A percentile compares a stretch with the other conserved stretches of the same genome.
Evolutionary conservation across 169 alveolate genomes (phyloP).

Genomic region (Babesia ovis): DNA sequence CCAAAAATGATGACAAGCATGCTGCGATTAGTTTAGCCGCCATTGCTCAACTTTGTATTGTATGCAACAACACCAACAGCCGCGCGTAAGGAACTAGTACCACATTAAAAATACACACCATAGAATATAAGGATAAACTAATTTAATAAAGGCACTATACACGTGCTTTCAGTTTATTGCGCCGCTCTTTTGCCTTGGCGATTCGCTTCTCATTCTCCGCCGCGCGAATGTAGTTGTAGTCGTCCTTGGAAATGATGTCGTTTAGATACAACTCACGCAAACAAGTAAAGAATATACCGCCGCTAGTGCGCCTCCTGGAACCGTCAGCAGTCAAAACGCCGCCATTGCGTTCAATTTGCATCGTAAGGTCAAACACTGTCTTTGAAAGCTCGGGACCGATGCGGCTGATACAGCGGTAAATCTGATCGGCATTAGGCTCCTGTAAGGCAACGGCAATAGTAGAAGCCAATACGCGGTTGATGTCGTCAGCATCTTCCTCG

Average conservation of each 20-base stretch:
- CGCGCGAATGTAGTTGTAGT: slow-evolving; percentile 81
- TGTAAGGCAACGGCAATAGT: slow-evolving; percentile 81
- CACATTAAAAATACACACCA: not conserved
- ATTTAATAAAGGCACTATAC: not conserved
- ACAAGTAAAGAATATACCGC: slow-evolving; percentile 86
- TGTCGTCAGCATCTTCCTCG: slow-evolving; percentile 49
- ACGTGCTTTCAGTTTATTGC: slow-evolving; percentile 43
- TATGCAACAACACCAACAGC: too few relatives aligned
- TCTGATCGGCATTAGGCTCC: slow-evolving; percentile 81
- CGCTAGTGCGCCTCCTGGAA: slow-evolving; percentile 82
- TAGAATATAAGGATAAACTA: not conserved
- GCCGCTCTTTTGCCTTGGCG: slow-evolving; percentile 69
- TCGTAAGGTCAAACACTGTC: slow-evolving; percentile 77
- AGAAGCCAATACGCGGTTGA: slow-evolving; percentile 75
- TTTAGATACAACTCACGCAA: slow-evolving; percentile 78
- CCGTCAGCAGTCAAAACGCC: slow-evolving; percentile 86
- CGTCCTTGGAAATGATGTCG: slow-evolving; percentile 80
- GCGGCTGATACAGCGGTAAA: slow-evolving; percentile 76
- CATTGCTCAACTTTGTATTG: too few relatives aligned
- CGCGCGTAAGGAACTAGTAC: too few relatives aligned
- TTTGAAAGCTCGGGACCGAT: slow-evolving; percentile 79
- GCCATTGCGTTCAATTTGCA: slow-evolving; percentile 82
- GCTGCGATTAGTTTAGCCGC: not conserved
- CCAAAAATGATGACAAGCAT: not conserved
- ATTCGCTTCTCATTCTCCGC: slow-evolving; percentile 81